Percentiles rank a stretch among this genome's conserved stretches.
Conservation (phyloP, 2,329 filamentous ascomycete species). For the Colletotrichum sp. region DNA sequence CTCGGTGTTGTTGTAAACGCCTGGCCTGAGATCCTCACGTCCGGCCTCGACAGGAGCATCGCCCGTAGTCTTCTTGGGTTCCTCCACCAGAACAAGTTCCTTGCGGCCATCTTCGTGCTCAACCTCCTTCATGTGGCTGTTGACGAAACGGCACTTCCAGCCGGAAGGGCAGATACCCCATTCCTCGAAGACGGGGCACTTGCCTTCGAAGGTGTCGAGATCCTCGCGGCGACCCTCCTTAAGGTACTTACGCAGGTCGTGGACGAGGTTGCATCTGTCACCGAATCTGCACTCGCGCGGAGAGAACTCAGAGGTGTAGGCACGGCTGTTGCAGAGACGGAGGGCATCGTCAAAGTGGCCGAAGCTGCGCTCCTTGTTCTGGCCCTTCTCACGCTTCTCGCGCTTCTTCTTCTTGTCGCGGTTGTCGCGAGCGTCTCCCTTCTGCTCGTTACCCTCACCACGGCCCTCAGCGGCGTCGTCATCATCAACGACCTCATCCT, state of each 20-base stretch:
- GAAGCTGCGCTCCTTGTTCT: conserved; percentile 85
- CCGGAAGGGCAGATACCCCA: conserved; percentile 81
- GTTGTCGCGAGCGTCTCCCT: conserved; percentile 40
- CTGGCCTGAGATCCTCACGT: conserved; percentile 59
- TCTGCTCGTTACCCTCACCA: conserved; percentile 48
- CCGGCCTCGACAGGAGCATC: conserved; percentile 40
- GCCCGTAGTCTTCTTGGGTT: conserved; percentile 37
- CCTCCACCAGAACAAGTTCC: conserved; percentile 75
- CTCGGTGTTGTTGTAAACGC: conserved; percentile 77
- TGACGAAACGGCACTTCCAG: conserved; percentile 93
- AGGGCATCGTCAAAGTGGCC: conserved; percentile 80
- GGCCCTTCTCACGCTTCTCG: conserved; percentile 57
- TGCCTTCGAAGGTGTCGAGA: conserved; percentile 74
- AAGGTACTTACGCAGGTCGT: conserved; percentile 87
- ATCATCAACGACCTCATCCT: conserved; percentile 50
- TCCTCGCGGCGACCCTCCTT: conserved; percentile 82
- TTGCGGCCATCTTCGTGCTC: conserved; percentile 80
- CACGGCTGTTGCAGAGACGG: conserved; percentile 77
- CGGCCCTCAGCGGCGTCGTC: conserved; percentile 57
- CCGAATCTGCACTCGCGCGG: conserved; percentile 79
- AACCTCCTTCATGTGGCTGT: conserved; percentile 84
- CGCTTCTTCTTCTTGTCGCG: conserved; percentile 55
- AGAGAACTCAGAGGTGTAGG: conserved; percentile 79
- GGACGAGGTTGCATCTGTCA: conserved; percentile 80
- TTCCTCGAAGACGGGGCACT: conserved; percentile 82